Evolutionary conservation across 768 basidiomycete genomes (phyloP), one percentile per base, ranked within the genome.

Genomic region (Russula dissimulans): DNA sequence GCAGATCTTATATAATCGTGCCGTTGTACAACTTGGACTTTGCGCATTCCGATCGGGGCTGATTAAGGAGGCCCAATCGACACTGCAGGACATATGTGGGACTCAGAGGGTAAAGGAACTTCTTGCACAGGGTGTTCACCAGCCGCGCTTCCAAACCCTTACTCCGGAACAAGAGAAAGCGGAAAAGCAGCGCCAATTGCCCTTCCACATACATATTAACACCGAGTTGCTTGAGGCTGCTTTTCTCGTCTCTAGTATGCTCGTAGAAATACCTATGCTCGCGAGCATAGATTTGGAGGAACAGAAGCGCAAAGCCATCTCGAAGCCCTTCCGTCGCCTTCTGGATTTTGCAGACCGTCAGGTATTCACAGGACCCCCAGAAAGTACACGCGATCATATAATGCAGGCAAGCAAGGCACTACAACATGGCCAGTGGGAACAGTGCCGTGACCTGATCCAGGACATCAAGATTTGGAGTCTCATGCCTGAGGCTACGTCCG

Each of bases 181-280:
- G 3, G 97, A 99, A 72, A 91, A 94, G 66, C 87, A 93, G 65
- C 83, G 97, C 38, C 92, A 97, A 67, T 80, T 99, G 26, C 97
- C 97, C 32, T 99, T 98, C 86, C 97, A 99, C 73, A 90, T 98
- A 89, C 97, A 99, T 74, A 94, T 98, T 75, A 99, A 98, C 76
- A 92, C 97, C 14, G 97, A 98, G 73, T 79, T 99, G 9, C 78
- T 98, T 57, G 97, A 98, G 73, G 95, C 95, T 18, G 97, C 93
- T 1, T 99, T 98, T 79, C 80, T 99, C 45, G 94, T 97, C 17
- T 95, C 92, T 15, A 97, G 95, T 75, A 99, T 99, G 97, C 81
- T 99, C 41, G 88, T 97, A 42, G 97, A 98, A 75, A 94, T 99
- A 17, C 97, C 97, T 3, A 75, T 97, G 26, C 77, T 98, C 17